Conservation (phyloP, 2,329 filamentous ascomycete genomes). For the Cercospora brassicicola region DNA sequence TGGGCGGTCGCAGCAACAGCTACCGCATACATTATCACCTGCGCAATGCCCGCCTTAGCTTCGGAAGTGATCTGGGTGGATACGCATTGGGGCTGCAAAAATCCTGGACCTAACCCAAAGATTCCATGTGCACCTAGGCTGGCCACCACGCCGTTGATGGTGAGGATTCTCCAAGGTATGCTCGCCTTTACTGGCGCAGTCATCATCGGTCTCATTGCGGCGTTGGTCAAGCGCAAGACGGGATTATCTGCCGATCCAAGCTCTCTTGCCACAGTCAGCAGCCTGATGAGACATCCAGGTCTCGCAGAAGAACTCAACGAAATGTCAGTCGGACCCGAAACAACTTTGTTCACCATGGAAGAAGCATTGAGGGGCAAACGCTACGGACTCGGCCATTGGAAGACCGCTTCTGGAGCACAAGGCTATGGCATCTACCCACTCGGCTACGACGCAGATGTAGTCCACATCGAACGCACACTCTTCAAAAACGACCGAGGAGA, state of each 20-base stretch:
- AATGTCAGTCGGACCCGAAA: conserved; percentile 13
- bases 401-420: conserved; percentile 4
- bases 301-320: conserved; percentile 22
- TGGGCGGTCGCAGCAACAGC: neutral
- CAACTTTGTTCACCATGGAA: conserved; percentile 10
- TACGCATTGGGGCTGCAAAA: conserved; percentile 8
- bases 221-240: conserved; percentile 14
- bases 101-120: neutral
- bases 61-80: conserved; percentile 19
- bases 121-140: conserved; percentile 17
- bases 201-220: conserved; percentile 12
- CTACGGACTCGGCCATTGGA: conserved; percentile 20
- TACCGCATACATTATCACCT: conserved; percentile 5
- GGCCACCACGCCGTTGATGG: conserved; percentile 12
- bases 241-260: conserved; percentile 23
- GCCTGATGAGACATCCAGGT: conserved; percentile 22
- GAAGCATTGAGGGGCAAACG: conserved; percentile 13
- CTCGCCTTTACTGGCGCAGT: conserved; percentile 19
- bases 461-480: neutral
- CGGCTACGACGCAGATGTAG: neutral
- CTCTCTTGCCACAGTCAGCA: conserved; percentile 22
- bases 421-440: conserved; percentile 14
- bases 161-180: conserved; percentile 25
- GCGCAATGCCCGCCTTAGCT: conserved; percentile 13
- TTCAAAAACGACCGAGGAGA: neutral